These are phyloP conservation scores for Colletotrichum sp. DNA, from an alignment of 2,329 filamentous ascomycete genomes.

Conservation along the genomic window DNA sequence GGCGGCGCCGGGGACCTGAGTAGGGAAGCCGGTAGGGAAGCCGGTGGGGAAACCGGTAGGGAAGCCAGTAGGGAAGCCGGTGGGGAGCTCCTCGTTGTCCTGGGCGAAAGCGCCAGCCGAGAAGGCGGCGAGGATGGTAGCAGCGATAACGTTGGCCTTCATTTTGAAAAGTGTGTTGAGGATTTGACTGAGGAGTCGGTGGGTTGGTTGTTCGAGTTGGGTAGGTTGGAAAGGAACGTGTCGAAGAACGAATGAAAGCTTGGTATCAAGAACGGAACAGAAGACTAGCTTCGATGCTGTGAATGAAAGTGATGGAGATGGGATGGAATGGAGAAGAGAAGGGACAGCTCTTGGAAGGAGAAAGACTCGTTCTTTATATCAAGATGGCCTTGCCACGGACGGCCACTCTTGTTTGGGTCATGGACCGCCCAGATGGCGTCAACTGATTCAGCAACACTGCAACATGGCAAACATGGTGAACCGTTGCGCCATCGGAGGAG, in stretches of 20 bases:
- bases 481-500: slow-evolving; percentile 10
- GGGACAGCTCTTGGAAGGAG: background rate
- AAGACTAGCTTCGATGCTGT: slow-evolving; percentile 19
- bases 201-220: background rate
- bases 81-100: background rate
- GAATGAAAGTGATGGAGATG: slow-evolving; percentile 16
- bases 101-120: slow-evolving; percentile 8
- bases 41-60: slow-evolving; percentile 6
- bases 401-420: background rate
- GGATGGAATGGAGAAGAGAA: background rate
- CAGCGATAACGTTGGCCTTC: slow-evolving; percentile 17
- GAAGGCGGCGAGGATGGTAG: slow-evolving; percentile 16
- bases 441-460: background rate
- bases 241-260: slow-evolving; percentile 4
- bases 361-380: slow-evolving; percentile 5
- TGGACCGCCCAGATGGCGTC: background rate
- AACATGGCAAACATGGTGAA: background rate
- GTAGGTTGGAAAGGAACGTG: background rate
- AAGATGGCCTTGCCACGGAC: background rate
- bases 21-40: background rate
- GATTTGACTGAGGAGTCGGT: background rate
- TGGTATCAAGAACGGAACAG: slow-evolving; percentile 14
- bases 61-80: slow-evolving; percentile 1
- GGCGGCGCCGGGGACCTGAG: slow-evolving; percentile 7
- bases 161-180: background rate